Percentiles rank a stretch among this genome's conserved stretches.
phyloP scores from a whole-genome alignment of 2,329 filamentous ascomycete species.

The Elsinoe batatas region DNA sequence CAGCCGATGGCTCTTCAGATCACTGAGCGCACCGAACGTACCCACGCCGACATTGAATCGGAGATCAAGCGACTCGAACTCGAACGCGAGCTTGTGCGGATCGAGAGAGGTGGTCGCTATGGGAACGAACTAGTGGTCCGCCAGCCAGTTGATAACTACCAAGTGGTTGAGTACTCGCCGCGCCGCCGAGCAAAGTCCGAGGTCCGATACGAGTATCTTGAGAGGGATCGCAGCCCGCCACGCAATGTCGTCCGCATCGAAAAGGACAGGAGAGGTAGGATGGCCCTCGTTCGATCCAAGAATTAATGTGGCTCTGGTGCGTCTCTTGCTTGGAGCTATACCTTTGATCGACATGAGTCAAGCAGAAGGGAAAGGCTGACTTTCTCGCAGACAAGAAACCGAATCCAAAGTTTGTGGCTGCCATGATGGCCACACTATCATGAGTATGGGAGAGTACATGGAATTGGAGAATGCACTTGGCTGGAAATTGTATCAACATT shows the following conservation, averaged over 20 bases:
- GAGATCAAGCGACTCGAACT: constrained; percentile 64
- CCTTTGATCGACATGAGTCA: constrained; percentile 12
- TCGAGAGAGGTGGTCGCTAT: constrained; percentile 39
- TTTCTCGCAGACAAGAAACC: constrained; percentile 27
- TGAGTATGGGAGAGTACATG: constrained; percentile 16
- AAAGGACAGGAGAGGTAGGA: constrained; percentile 93
- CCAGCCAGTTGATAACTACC: constrained; percentile 34
- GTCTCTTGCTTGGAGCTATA: constrained; percentile 13
- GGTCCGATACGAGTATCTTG: constrained; percentile 50
- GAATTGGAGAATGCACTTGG: neutral
- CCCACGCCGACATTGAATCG: constrained; percentile 56
- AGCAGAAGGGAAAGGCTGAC: constrained; percentile 16
- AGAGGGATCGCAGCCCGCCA: constrained; percentile 34
- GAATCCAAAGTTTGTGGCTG: constrained; percentile 35
- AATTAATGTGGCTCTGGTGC: constrained; percentile 41
- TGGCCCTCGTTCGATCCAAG: constrained; percentile 72
- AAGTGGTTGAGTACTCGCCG: constrained; percentile 39
- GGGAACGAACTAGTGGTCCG: constrained; percentile 27
- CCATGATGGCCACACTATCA: constrained; percentile 35
- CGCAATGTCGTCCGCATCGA: constrained; percentile 59
- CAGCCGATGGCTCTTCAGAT: constrained; percentile 33
- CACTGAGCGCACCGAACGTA: constrained; percentile 35
- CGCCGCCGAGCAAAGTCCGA: constrained; percentile 39
- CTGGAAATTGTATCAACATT: neutral
- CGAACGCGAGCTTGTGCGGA: constrained; percentile 49